phyloP scores from a whole-genome alignment of 2,329 filamentous ascomycete species.

The Colletotrichum eleusines region DNA sequence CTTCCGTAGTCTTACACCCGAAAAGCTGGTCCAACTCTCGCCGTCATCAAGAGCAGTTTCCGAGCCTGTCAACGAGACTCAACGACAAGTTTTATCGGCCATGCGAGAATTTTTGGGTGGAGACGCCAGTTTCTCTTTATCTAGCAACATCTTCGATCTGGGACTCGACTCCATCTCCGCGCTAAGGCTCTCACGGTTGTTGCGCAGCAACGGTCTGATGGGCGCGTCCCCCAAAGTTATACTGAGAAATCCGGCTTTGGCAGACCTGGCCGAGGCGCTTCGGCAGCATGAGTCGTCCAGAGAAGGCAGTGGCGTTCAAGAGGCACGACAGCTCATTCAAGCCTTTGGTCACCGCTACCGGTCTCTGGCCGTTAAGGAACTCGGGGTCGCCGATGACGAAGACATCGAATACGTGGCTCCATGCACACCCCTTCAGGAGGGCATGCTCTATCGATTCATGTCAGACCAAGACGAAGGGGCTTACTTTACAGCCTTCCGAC shows the following conservation, averaged over 20 bases:
- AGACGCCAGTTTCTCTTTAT: slow-evolving; percentile 58
- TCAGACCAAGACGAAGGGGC: slow-evolving; percentile 64
- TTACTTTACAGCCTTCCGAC: slow-evolving; percentile 84
- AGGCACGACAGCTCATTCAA: slow-evolving; percentile 70
- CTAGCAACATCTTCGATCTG: slow-evolving; percentile 83
- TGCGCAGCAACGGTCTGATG: slow-evolving; percentile 73
- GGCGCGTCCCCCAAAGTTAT: slow-evolving; percentile 74
- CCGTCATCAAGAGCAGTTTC: slow-evolving; percentile 41
- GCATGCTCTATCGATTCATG: slow-evolving; percentile 81
- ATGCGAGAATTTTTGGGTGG: slow-evolving; percentile 67
- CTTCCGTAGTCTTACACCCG: slow-evolving; percentile 71
- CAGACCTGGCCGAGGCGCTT: slow-evolving; percentile 59
- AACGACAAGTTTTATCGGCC: slow-evolving; percentile 63
- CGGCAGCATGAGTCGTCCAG: slow-evolving; percentile 36
- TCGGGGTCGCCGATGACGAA: slow-evolving; percentile 36
- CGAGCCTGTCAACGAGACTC: slow-evolving; percentile 50
- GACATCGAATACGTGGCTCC: slow-evolving; percentile 81
- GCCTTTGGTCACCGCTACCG: slow-evolving; percentile 74
- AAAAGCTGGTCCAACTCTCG: slow-evolving; percentile 71
- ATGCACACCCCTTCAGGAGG: slow-evolving; percentile 88
- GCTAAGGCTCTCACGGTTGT: slow-evolving; percentile 73
- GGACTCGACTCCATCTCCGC: slow-evolving; percentile 91
- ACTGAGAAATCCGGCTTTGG: slow-evolving; percentile 70
- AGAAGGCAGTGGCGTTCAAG: slow-evolving; percentile 51
- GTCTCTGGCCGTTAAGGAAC: slow-evolving; percentile 60